phyloP scores from a whole-genome alignment of 2,329 filamentous ascomycete species.

The Apiospora malaysiana region DNA sequence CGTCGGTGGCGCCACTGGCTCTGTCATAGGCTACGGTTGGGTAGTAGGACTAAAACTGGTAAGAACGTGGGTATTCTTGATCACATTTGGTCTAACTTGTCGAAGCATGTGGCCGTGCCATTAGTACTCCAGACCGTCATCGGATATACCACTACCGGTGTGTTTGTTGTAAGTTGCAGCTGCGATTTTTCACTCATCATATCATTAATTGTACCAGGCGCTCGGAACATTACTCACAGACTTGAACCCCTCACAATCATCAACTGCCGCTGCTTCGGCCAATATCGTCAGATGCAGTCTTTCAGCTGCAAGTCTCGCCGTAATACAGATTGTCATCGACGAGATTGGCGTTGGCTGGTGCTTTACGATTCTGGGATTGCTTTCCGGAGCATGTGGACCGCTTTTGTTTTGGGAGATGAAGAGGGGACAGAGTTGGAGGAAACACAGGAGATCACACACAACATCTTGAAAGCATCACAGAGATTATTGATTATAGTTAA shows the following conservation, averaged over 20 bases:
- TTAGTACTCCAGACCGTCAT: neutral
- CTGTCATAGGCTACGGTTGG: neutral
- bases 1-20: neutral
- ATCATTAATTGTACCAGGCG: neutral
- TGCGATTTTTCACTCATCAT: neutral
- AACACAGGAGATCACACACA: conserved; percentile 20
- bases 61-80: neutral
- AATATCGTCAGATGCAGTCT: conserved; percentile 8
- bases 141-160: neutral
- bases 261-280: neutral
- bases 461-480: neutral
- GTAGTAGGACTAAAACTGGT: neutral
- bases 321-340: neutral
- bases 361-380: neutral
- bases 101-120: neutral
- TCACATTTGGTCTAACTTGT: neutral
- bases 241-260: neutral
- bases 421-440: conserved; percentile 26
- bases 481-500: too few species aligned
- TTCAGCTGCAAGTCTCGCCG: neutral
- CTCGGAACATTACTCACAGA: neutral
- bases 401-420: conserved; percentile 27
- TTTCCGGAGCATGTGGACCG: conserved; percentile 6
- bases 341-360: neutral
- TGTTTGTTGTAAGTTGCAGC: neutral